Percentiles rank a stretch among this genome's conserved stretches.
Conservation (phyloP, 1,139 yeast species). For the Debaryomyces fabryi region DNA sequence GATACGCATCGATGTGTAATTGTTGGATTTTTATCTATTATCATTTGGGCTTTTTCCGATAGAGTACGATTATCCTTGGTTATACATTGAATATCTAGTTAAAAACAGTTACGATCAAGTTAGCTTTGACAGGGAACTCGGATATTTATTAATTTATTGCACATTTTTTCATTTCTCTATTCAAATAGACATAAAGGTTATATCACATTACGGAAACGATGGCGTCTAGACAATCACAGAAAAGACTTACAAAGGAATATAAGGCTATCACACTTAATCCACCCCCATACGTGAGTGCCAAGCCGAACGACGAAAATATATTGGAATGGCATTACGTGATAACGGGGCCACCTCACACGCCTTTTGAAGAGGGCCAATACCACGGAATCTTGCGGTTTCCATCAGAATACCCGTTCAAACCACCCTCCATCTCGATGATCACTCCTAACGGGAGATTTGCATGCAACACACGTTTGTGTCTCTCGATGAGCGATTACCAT, state of each 20-base stretch:
- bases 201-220: slow-evolving; percentile 23
- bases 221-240: slow-evolving; percentile 53
- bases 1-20: not conserved
- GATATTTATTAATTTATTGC: not conserved
- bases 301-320: slow-evolving; percentile 79
- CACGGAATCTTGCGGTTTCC: slow-evolving; percentile 88
- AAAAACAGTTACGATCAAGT: not conserved
- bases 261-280: slow-evolving; percentile 73
- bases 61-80: not conserved
- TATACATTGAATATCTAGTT: not conserved
- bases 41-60: not conserved
- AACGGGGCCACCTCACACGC: slow-evolving; percentile 86
- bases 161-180: not conserved
- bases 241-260: slow-evolving; percentile 74
- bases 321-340: slow-evolving; percentile 78
- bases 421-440: slow-evolving; percentile 87
- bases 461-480: slow-evolving; percentile 76
- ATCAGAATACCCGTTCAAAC: slow-evolving; percentile 85
- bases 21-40: not conserved
- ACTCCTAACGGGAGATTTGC: slow-evolving; percentile 87
- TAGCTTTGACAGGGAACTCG: not conserved
- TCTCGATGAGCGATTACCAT: slow-evolving; percentile 89
- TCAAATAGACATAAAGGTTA: not conserved
- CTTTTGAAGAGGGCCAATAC: slow-evolving; percentile 84
- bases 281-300: slow-evolving; percentile 80